These are phyloP conservation scores for Globisporangium heterothallicum DNA, from an alignment of 352 stramenopile species.

Conservation along the genomic window DNA sequence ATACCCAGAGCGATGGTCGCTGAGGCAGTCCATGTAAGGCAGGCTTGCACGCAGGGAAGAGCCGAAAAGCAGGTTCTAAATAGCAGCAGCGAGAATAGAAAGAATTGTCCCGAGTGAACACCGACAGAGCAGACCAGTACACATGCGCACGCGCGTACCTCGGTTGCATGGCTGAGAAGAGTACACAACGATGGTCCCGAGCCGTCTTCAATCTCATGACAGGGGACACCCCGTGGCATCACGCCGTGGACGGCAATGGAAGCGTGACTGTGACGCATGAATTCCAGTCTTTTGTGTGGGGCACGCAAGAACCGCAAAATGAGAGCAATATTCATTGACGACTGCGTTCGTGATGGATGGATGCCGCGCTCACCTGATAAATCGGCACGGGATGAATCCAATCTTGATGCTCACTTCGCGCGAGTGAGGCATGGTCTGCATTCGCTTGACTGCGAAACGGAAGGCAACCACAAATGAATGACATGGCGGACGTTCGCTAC, in stretches of 20 bases:
- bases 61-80: constrained; percentile 40
- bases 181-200: constrained; percentile 51
- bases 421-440: constrained; percentile 48
- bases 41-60: constrained; percentile 42
- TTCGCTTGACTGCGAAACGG: constrained; percentile 37
- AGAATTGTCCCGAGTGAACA: neutral
- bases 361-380: too few species aligned
- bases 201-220: constrained; percentile 46
- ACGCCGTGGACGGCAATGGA: constrained; percentile 63
- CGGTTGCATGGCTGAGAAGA: constrained; percentile 55
- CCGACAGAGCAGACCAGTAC: neutral
- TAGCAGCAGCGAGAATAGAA: neutral
- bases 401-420: constrained; percentile 48
- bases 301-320: neutral
- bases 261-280: constrained; percentile 40
- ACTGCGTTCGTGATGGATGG: neutral
- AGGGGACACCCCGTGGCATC: constrained; percentile 38
- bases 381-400: constrained; percentile 60
- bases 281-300: constrained; percentile 32
- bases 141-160: constrained; percentile 17
- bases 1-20: constrained; percentile 40
- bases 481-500: too few species aligned
- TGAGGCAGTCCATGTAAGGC: constrained; percentile 51
- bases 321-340: neutral
- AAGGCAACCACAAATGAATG: too few species aligned